Base-by-base conservation (phyloP, 139 green algal species). In the Bryopsis sp. region DNA sequence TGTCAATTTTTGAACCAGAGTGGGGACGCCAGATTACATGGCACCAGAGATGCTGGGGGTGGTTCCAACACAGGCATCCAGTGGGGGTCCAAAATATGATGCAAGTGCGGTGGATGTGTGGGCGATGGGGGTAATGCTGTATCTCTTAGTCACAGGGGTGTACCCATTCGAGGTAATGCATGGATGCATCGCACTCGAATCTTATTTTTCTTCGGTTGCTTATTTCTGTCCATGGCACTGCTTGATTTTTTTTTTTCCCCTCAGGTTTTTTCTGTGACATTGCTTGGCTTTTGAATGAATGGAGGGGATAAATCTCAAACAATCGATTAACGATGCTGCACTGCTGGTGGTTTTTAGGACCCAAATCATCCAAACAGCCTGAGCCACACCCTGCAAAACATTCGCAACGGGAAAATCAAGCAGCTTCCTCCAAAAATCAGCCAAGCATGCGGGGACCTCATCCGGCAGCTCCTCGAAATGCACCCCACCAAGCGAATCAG, bases 161-260 rank as follows among this genome's bases (percentile, higher is more conserved):
- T 92, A 93, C 80, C 87, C 87, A 0, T 95, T 93, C 71, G 81
- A 91, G 77, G 84, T 84, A 61, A n/a, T n/a, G 37, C n/a, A n/a
- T n/a, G n/a, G n/a, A n/a, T n/a, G n/a, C n/a, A n/a, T n/a, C n/a
- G n/a, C n/a, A n/a, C n/a, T n/a, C n/a, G n/a, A n/a, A n/a, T n/a
- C n/a, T n/a, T n/a, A n/a, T n/a, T n/a, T n/a, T n/a, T n/a, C n/a
- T n/a, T n/a, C n/a, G n/a, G n/a, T n/a, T n/a, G n/a, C n/a, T n/a
- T n/a, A n/a, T n/a, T n/a, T n/a, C n/a, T n/a, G n/a, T n/a, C n/a
- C n/a, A n/a, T n/a, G n/a, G n/a, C n/a, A n/a, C n/a, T n/a, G n/a
- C n/a, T n/a, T n/a, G n/a, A n/a, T n/a, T n/a, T n/a, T n/a, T n/a
- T n/a, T n/a, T n/a, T n/a, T n/a, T n/a, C n/a, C n/a, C n/a, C n/a